Evolutionary conservation across 1,284 basidiomycete species (phyloP), one percentile per base, ranked within the genome.

Genomic region (Taiwanofungus camphoratus): DNA sequence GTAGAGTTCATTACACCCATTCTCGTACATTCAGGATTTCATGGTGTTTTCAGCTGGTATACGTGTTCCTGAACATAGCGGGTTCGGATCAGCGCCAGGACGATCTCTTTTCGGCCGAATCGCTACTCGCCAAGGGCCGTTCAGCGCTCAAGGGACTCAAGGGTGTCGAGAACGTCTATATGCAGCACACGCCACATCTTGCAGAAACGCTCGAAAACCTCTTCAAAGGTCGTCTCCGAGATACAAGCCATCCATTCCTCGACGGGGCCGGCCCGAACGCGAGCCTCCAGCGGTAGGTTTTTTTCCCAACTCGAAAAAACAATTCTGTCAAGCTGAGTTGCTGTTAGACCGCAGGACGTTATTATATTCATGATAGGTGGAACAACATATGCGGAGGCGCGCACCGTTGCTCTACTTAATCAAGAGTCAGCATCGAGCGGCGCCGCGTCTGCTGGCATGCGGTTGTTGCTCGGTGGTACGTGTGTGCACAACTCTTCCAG

Each of bases 111-210:
- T 92, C 92, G 33, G 97, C 91, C 44, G 94, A 97, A 61, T 94
- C 93, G 32, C 73, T 99, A 44, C 83, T 99, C 52, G 92, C 92
- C 1, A 87, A 95, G 58, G 96, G 96, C 5, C 88, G 92, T 48
- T 92, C 87, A 26, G 96, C 95, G 0, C 65, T 99, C 49, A 97
- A 97, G 61, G 96, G 96, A 1, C 70, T 99, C 43, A 97, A 97
- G 87, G 96, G 96, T 5, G 96, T 99, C 5, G 96, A 99, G 64
- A 99, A 99, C 58, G 95, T 99, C 6, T 99, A 98, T 61, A 99
- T 94, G 43, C 96, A 99, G 58, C 96, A 99, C 59, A 87, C 85
- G 12, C 96, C 96, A 7, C 93, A 96, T 63, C 71, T 99, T 3
- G 82, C 87, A 0, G 83, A 97, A 59, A 99, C 95, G 4, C 67